Evolutionary conservation across 768 basidiomycete species (phyloP).

Genomic region (Peribolospora baueri): DNA sequence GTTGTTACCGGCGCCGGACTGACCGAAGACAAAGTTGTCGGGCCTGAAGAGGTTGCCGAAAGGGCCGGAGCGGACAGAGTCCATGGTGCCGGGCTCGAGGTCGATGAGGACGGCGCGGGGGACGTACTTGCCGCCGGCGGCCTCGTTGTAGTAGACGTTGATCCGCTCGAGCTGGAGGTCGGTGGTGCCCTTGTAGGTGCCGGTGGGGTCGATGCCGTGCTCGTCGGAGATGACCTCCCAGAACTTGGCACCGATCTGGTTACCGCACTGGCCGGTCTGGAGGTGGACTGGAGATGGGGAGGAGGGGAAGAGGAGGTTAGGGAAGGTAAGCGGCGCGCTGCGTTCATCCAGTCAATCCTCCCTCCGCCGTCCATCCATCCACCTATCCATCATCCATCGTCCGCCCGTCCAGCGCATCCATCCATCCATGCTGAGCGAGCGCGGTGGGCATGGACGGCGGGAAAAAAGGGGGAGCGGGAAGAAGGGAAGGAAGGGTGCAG

Average conservation of each 20-base stretch:
- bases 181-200: constrained; percentile 60
- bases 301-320: background rate
- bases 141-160: constrained; percentile 84
- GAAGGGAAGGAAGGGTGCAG: background rate
- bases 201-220: constrained; percentile 34
- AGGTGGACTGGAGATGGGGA: constrained; percentile 49
- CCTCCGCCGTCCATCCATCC: no score
- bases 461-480: background rate
- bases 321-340: background rate
- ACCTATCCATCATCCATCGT: background rate
- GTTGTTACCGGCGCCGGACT: constrained; percentile 86
- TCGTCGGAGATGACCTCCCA: constrained; percentile 88
- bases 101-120: constrained; percentile 93
- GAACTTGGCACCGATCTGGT: constrained; percentile 42
- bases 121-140: constrained; percentile 64
- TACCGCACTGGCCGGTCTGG: constrained; percentile 99
- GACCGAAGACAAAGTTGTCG: constrained; percentile 95
- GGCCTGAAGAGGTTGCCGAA: constrained; percentile 43
- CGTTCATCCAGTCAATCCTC: no score
- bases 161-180: constrained; percentile 94
- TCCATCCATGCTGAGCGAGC: background rate
- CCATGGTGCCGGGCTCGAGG: constrained; percentile 85
- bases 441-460: background rate
- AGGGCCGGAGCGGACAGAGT: constrained; percentile 70
- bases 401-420: background rate